Base-by-base conservation (phyloP, 2,329 filamentous ascomycete species). In the Fusarium torreyae region DNA sequence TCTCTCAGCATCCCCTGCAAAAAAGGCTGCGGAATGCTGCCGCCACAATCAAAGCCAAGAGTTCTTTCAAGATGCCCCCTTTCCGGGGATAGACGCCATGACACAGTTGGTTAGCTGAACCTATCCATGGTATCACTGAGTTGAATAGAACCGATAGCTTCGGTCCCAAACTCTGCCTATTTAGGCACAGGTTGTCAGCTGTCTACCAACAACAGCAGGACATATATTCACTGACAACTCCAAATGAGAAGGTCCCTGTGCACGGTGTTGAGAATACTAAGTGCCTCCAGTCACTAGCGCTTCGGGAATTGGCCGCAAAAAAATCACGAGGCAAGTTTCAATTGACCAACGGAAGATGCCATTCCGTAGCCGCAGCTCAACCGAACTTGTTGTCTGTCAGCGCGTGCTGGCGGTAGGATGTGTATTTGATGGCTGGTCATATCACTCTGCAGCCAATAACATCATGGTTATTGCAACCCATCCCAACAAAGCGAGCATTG, bases 1-100 rank as follows among this genome's bases (percentile, higher is more conserved):
- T 73, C 72, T 63, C 53, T 33, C 28, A 44, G 54, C 43, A 42
- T 39, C 59, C 71, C 71, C 63, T 74, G 67, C 68, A 53, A 50
- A 49, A 67, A 59, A 70, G 68, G 73, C 71, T 74, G 73, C 73
- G 73, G 73, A 75, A 75, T 69, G 66, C 70, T 75, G 58, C 73
- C 73, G 68, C 71, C 73, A 74, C 73, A 63, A 46, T 52, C 48
- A 64, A 63, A 68, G 68, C 71, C 61, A 74, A 73, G 61, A 63
- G 26, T 48, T 48, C 52, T 72, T 59, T 39, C 61, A 71, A 70
- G 60, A 63, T 31, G 28, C 42, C 69, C 73, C 73, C 71, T 75
- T 74, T 75, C 69, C 66, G 73, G 70, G 71, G 65, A 62, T 48
- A 53, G 52, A 60, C 69, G 60, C 69, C 58, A 63, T 68, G 50